Percentiles rank a stretch among this genome's conserved stretches.
Conservation (phyloP, 148 eudicot species). For the Linanthus parryae region DNA sequence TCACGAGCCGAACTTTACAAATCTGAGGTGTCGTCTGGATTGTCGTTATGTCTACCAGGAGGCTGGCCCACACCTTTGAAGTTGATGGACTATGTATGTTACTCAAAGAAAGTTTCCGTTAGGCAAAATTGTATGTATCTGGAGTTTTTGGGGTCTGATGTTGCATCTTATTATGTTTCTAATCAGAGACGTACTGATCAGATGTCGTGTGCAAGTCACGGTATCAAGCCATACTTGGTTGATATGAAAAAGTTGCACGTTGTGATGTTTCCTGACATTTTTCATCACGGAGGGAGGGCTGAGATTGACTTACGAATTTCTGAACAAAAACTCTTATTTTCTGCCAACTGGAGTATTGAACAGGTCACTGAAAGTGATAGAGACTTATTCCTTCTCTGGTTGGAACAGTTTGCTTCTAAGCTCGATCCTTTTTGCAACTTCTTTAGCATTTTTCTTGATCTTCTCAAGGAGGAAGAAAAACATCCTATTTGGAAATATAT, state of each 20-base stretch:
- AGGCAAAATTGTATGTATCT: slow-evolving; percentile 65
- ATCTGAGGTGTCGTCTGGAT: slow-evolving; percentile 16
- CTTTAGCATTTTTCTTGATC: slow-evolving; percentile 36
- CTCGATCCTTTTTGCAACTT: slow-evolving; percentile 46
- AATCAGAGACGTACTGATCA: slow-evolving; percentile 15
- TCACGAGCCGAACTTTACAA: slow-evolving; percentile 22
- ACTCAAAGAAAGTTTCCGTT: slow-evolving; percentile 58
- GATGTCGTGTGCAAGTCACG: slow-evolving; percentile 14
- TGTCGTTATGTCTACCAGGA: slow-evolving; percentile 60
- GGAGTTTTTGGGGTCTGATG: slow-evolving; percentile 53
- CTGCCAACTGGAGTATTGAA: slow-evolving; percentile 84
- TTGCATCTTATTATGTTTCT: no score
- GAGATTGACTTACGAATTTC: slow-evolving; percentile 25
- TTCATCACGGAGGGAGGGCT: slow-evolving; percentile 15
- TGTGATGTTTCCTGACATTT: slow-evolving; percentile 34
- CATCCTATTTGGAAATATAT: slow-evolving; percentile 75
- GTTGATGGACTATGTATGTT: slow-evolving; percentile 49
- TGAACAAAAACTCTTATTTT: slow-evolving; percentile 45
- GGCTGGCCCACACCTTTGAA: slow-evolving; percentile 82
- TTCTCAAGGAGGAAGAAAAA: slow-evolving; percentile 47
- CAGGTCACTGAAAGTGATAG: slow-evolving; percentile 66
- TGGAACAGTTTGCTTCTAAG: slow-evolving; percentile 62
- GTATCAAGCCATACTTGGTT: slow-evolving; percentile 28
- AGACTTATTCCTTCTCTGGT: slow-evolving; percentile 53
- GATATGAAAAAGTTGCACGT: slow-evolving; percentile 38